A percentile compares a stretch with the other conserved stretches of the same genome.
Evolutionary conservation across 495 filamentous ascomycete genomes (phyloP).

Genomic region (Xylaria longipes): DNA sequence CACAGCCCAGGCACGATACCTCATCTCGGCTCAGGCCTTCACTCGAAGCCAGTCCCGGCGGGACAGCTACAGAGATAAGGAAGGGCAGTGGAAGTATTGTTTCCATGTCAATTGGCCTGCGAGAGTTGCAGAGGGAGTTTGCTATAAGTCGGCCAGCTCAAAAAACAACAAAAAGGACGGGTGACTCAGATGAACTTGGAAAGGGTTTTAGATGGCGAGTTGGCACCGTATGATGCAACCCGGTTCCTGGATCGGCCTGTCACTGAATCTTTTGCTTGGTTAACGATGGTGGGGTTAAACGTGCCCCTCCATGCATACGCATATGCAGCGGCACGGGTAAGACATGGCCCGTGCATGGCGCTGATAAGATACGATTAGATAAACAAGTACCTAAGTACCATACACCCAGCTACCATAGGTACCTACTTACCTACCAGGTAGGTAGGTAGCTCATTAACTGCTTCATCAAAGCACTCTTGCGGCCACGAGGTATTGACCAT

Average conservation of each 20-base stretch:
- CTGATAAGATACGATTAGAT: slow-evolving; percentile 15
- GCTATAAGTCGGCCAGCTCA: not conserved
- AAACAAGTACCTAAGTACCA: no score
- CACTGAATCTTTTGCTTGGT: slow-evolving; percentile 13
- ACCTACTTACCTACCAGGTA: no score
- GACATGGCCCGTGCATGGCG: slow-evolving; percentile 33
- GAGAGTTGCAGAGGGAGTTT: not conserved
- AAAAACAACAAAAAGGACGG: slow-evolving; percentile 13
- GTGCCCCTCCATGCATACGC: slow-evolving; percentile 23
- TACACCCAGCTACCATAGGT: no score
- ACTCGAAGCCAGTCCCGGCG: slow-evolving; percentile 54
- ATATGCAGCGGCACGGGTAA: slow-evolving; percentile 24
- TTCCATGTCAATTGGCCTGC: slow-evolving; percentile 51
- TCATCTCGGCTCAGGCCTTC: slow-evolving; percentile 68
- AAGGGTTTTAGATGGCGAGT: slow-evolving; percentile 21
- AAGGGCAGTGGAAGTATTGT: slow-evolving; percentile 62
- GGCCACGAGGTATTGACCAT: not conserved
- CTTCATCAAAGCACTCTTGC: not conserved
- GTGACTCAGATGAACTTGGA: slow-evolving; percentile 28
- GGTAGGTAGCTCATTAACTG: not conserved
- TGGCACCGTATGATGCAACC: slow-evolving; percentile 25
- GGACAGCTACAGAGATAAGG: slow-evolving; percentile 64
- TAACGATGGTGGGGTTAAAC: slow-evolving; percentile 23
- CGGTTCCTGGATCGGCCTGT: slow-evolving; percentile 22
- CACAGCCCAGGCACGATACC: slow-evolving; percentile 78